Evolutionary conservation across 2,329 filamentous ascomycete species (phyloP), one percentile per base, ranked within the genome.

Genomic region (Pseudopithomyces maydicus): DNA sequence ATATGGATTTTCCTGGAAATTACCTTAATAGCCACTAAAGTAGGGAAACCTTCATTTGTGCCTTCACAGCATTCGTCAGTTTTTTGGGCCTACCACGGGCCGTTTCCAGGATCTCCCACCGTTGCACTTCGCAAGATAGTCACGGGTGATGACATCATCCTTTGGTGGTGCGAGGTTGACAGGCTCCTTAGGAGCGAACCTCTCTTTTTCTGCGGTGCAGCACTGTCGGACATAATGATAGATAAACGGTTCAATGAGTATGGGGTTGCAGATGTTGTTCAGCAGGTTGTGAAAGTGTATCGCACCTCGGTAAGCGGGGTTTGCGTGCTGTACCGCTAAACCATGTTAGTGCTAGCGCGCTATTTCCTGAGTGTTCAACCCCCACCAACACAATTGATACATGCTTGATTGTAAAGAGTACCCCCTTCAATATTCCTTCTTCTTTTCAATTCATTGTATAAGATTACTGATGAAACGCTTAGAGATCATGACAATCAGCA

Each of bases 91-190:
- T 36, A 8, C 39, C 33, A 29, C 17, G 3, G 26, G 22, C 33
- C 22, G 4, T 33, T 35, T 41, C 8, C 29, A 15, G 32, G 38
- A 48, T 35, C 49, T 36, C 87, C 70, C 82, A 96, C 95, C 95
- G 74, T 95, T 87, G 67, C 91, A 92, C 74, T 90, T 89, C 38
- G 88, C 83, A 60, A 99, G 83, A 68, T 94, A 88, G 56, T 95
- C 90, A 1, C 83, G 71, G n/a, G 88, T 88, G 68, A 99, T 97
- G 36, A 85, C 85, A 69, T 97, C 93, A 72, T 92, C 85, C 79
- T 96, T 98, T 14, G 95, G 95, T 36, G 92, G 89, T 56, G 89
- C 83, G 57, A 99, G 85, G 55, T 88, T 79, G 58, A 95, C 88
- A 2, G 90, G 84, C 26, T 81, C 80, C 78, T 95, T 96, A 42